These are phyloP conservation scores for Tagetes erecta DNA, from an alignment of 129 eudicot species.

Conservation along the genomic window DNA sequence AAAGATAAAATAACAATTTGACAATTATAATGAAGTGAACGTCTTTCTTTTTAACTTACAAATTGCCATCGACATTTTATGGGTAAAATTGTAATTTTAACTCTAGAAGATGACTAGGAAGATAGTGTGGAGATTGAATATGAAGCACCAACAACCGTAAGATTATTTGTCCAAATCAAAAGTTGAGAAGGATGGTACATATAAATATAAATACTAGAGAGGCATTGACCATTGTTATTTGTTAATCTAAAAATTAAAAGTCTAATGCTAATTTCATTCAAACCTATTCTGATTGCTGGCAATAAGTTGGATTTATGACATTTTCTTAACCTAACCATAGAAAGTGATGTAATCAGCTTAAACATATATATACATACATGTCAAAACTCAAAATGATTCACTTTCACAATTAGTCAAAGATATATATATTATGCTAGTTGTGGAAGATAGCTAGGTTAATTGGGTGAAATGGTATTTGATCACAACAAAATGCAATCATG, in stretches of 20 bases:
- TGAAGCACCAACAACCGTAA: conserved; percentile 21
- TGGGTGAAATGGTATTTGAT: conserved; percentile 23
- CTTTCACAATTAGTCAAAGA: not conserved
- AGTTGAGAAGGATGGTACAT: not conserved
- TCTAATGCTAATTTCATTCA: conserved; percentile 23
- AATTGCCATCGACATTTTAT: not conserved
- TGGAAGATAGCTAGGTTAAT: conserved; percentile 12
- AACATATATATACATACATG: not conserved
- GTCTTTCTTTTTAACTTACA: not conserved
- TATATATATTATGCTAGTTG: conserved; percentile 15
- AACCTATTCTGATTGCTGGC: conserved; percentile 33
- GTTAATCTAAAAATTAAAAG: conserved; percentile 5
- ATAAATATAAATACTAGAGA: conserved; percentile 9
- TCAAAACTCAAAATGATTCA: not conserved
- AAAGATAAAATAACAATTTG: not conserved
- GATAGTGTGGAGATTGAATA: conserved; percentile 26
- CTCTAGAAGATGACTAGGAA: conserved; percentile 3
- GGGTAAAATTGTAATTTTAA: not conserved
- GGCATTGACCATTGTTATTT: conserved; percentile 7
- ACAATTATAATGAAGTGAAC: not conserved
- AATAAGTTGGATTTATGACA: conserved; percentile 29
- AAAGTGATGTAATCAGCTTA: conserved; percentile 24
- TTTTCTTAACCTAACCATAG: conserved; percentile 36
- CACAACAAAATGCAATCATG: conserved; percentile 14
- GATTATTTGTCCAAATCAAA: conserved; percentile 27